phyloP scores from a whole-genome alignment of 257 asterid genomes.

The Solanum chilense region DNA sequence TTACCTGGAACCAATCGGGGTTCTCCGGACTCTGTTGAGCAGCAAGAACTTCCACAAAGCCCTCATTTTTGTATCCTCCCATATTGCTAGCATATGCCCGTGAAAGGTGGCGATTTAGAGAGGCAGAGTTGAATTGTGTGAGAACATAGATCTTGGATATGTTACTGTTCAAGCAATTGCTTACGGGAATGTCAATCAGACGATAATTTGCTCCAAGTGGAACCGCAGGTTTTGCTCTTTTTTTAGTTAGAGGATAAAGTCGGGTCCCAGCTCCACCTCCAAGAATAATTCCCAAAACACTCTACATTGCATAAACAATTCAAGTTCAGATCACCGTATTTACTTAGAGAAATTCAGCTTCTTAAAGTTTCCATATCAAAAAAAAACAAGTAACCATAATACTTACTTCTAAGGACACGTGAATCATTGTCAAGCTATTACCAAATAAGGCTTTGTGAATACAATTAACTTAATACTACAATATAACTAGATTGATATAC shows the following conservation, averaged over 20 bases:
- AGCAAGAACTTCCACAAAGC: constrained; percentile 96
- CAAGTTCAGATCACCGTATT: neutral
- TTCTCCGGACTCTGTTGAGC: constrained; percentile 98
- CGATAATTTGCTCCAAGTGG: constrained; percentile 96
- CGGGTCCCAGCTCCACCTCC: constrained; percentile 99
- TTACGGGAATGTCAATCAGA: constrained; percentile 86
- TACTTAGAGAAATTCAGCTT: neutral
- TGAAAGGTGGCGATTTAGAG: constrained; percentile 91
- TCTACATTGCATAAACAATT: constrained; percentile 20
- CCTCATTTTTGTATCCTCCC: constrained; percentile 90
- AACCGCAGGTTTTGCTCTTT: constrained; percentile 95
- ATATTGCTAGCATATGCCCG: constrained; percentile 86
- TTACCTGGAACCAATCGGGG: constrained; percentile 95
- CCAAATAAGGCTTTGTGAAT: neutral
- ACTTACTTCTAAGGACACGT: neutral
- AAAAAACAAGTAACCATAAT: neutral
- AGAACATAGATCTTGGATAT: constrained; percentile 89
- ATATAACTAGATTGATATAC: neutral
- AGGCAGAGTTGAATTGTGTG: constrained; percentile 93
- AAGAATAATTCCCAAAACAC: constrained; percentile 87
- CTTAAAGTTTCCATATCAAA: neutral
- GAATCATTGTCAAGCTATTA: neutral
- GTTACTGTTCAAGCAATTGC: constrained; percentile 93
- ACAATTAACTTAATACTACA: neutral
- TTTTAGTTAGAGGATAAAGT: constrained; percentile 88